Base-by-base conservation (phyloP, 495 filamentous ascomycete genomes). In the Neurospora sp. region DNA sequence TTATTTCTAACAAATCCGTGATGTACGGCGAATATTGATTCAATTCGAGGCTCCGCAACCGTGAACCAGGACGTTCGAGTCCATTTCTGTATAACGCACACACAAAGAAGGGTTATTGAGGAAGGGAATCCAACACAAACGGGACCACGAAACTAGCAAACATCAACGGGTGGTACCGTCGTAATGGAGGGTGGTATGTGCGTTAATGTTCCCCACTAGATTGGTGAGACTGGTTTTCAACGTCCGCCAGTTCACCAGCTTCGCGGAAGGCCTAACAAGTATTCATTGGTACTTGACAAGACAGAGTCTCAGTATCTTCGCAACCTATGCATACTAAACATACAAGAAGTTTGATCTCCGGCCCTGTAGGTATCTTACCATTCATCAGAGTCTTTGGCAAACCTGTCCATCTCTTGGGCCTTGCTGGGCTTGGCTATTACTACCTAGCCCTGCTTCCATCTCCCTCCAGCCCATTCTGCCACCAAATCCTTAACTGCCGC, bases 1-100 rank as follows among this genome's bases (percentile, higher is more conserved):
- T 68, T 70, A 71, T 72, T 73, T 76, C 75, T 70, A 73, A 72
- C 70, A 71, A 71, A 68, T 69, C 31, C 39, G 27, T 74, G 72
- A 74, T 79, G 74, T 76, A 78, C 40, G 72, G 75, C 69, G 74
- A 72, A 72, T 73, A n/a, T 68, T 72, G 68, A 61, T 70, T 72
- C 75, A 73, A 22, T 72, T 72, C 75, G 77, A 76, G 77, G 70
- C 74, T 78, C 75, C 77, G 75, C 74, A 73, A 40, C 48, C 61
- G 70, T 18, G 53, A 76, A 77, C 73, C 75, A 75, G 75, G 53
- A 76, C 69, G 68, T 70, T 71, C 40, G 44, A 73, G 48, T 74
- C 68, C 40, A 72, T 74, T 48, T 72, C 65, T 72, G 71, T 74
- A 69, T 61, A 18, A 71, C 20, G 44, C 44, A 31, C 27, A 0